Percentiles rank a stretch among this genome's conserved stretches.
Conservation (phyloP, 768 basidiomycete genomes). For the Xerocomus brunneocitrinus region DNA sequence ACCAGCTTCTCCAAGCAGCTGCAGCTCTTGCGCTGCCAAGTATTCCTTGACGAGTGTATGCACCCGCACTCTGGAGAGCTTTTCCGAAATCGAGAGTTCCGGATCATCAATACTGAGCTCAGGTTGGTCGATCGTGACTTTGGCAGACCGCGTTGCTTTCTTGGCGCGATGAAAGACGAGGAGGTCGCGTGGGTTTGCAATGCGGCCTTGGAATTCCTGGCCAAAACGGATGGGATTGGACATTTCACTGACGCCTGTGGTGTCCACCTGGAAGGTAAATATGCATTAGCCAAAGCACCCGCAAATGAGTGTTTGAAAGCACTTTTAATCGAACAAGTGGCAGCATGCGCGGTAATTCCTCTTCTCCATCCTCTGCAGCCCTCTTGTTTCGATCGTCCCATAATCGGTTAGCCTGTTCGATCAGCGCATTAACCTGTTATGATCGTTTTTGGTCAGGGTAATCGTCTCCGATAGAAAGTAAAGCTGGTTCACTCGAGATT, state of each 20-base stretch:
- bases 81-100: conserved; percentile 61
- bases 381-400: conserved; percentile 25
- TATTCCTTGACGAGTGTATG: conserved; percentile 90
- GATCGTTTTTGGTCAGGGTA: conserved; percentile 1
- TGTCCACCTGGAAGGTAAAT: conserved; percentile 63
- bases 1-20: conserved; percentile 82
- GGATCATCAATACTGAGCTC: conserved; percentile 80
- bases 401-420: conserved; percentile 61
- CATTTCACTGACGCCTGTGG: conserved; percentile 84
- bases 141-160: conserved; percentile 41
- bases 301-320: not conserved
- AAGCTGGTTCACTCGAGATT: conserved; percentile 48
- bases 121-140: conserved; percentile 71
- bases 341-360: conserved; percentile 64
- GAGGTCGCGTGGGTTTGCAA: conserved; percentile 94
- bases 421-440: conserved; percentile 68
- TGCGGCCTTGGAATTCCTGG: conserved; percentile 83
- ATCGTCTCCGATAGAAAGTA: not conserved
- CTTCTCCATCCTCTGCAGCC: conserved; percentile 59
- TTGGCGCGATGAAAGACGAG: conserved; percentile 87
- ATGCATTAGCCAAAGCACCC: not conserved
- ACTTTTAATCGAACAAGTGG: conserved; percentile 87
- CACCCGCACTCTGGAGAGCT: conserved; percentile 77
- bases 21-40: conserved; percentile 86
- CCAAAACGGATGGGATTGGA: conserved; percentile 97